Conservation (phyloP, 208 protist species). For the Lotmaria passim region DNA sequence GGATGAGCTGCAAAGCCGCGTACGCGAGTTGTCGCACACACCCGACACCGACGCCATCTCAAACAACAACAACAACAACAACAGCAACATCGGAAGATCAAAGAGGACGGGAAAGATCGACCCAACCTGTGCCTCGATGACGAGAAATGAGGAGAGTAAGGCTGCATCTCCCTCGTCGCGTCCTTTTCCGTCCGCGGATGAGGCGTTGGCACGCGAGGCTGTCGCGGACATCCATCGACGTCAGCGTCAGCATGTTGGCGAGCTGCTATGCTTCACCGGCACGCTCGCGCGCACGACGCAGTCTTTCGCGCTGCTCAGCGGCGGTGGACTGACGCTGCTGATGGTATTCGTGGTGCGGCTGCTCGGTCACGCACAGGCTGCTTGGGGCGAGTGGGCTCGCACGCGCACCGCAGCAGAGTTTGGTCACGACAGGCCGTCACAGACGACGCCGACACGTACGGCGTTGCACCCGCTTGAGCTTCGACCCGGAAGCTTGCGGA, state of each 20-base stretch:
- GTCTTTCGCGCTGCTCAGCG: conserved; percentile 27
- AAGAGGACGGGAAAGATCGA: too few species aligned
- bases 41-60: too few species aligned
- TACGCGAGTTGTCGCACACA: background rate
- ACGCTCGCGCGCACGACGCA: conserved; percentile 30
- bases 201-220: background rate
- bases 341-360: conserved; percentile 10
- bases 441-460: background rate
- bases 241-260: conserved; percentile 20
- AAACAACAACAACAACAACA: too few species aligned
- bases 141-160: too few species aligned
- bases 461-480: too few species aligned
- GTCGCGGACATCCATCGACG: background rate
- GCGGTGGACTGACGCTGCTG: conserved; percentile 21
- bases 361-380: conserved; percentile 16
- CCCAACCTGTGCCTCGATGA: too few species aligned
- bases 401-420: conserved; percentile 4
- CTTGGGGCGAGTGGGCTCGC: conserved; percentile 33
- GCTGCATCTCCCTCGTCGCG: background rate
- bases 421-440: background rate
- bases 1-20: background rate
- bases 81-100: too few species aligned
- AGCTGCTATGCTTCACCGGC: conserved; percentile 31
- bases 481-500: too few species aligned
- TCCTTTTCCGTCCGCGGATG: background rate